Conservation (phyloP, 441 rosid genomes). For the Brassica balearica region DNA sequence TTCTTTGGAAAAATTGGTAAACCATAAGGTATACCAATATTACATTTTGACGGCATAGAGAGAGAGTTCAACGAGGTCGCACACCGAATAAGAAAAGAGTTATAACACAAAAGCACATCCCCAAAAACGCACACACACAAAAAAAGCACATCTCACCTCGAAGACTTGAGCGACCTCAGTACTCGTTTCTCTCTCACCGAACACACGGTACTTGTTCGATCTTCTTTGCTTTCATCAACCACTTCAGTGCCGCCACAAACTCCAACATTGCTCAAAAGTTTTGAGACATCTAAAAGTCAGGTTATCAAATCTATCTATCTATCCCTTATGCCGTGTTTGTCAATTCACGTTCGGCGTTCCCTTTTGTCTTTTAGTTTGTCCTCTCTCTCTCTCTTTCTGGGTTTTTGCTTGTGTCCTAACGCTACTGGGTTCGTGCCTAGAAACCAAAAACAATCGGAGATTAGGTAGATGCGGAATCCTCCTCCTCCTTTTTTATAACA, state of each 20-base stretch:
- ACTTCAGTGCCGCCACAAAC: slow-evolving; percentile 27
- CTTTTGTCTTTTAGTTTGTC: not conserved
- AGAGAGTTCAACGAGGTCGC: not conserved
- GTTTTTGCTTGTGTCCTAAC: slow-evolving; percentile 28
- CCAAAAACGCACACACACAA: slow-evolving; percentile 22
- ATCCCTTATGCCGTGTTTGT: slow-evolving; percentile 31
- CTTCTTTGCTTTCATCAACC: slow-evolving; percentile 25
- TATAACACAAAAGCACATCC: slow-evolving; percentile 18
- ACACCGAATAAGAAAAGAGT: slow-evolving; percentile 3
- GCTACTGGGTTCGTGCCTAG: slow-evolving; percentile 25
- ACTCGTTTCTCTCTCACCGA: slow-evolving; percentile 31
- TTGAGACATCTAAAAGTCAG: slow-evolving; percentile 31
- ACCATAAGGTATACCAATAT: not conserved
- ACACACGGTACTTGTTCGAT: slow-evolving; percentile 25
- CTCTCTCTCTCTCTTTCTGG: slow-evolving; percentile 40
- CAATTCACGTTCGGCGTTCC: slow-evolving; percentile 25
- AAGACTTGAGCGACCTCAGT: slow-evolving; percentile 40
- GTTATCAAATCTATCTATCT: slow-evolving; percentile 40
- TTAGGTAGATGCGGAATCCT: slow-evolving; percentile 18
- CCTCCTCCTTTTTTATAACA: slow-evolving; percentile 23
- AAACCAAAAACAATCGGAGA: slow-evolving; percentile 41
- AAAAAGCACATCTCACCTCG: slow-evolving; percentile 19
- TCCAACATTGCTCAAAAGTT: slow-evolving; percentile 41
- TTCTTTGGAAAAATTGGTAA: slow-evolving; percentile 5
- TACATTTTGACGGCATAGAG: not conserved